Conservation (phyloP, 2,329 filamentous ascomycete genomes). For the Ceratocystis cubensis region DNA sequence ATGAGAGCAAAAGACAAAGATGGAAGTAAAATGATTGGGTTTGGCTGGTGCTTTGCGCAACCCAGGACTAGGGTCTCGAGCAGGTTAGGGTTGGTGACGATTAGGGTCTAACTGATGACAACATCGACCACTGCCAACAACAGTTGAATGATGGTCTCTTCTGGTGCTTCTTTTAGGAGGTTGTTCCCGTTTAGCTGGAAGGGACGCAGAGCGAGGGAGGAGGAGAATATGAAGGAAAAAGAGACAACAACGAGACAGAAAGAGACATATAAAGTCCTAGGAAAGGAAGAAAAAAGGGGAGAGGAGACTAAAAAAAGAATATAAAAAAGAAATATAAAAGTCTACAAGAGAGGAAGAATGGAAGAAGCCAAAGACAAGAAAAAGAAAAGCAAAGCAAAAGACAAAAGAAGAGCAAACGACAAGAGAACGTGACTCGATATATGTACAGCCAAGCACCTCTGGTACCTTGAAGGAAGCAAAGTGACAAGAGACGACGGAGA, state of each 20-base stretch:
- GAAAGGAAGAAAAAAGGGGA: background rate
- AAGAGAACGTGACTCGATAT: constrained; percentile 6
- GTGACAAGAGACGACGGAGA: background rate
- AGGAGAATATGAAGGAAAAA: background rate
- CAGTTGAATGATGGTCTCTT: too few species aligned
- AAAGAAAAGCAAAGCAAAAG: background rate
- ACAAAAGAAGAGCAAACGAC: background rate
- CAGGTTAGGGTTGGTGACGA: background rate
- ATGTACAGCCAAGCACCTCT: background rate
- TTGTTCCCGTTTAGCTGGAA: too few species aligned
- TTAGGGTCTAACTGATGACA: background rate
- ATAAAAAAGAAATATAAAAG: constrained; percentile 7
- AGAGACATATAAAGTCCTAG: background rate
- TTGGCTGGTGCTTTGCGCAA: too few species aligned
- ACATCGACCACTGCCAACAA: too few species aligned
- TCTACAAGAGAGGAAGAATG: background rate
- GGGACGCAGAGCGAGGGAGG: too few species aligned
- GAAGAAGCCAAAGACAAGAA: background rate
- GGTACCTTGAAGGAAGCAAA: background rate
- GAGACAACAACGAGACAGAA: background rate
- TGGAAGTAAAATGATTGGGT: background rate
- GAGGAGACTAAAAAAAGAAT: background rate
- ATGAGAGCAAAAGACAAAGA: background rate
- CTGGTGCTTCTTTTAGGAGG: too few species aligned
- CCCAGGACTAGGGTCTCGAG: too few species aligned